Evolutionary conservation across 495 filamentous ascomycete species (phyloP).

Genomic region (Chaetomium cochliodes): DNA sequence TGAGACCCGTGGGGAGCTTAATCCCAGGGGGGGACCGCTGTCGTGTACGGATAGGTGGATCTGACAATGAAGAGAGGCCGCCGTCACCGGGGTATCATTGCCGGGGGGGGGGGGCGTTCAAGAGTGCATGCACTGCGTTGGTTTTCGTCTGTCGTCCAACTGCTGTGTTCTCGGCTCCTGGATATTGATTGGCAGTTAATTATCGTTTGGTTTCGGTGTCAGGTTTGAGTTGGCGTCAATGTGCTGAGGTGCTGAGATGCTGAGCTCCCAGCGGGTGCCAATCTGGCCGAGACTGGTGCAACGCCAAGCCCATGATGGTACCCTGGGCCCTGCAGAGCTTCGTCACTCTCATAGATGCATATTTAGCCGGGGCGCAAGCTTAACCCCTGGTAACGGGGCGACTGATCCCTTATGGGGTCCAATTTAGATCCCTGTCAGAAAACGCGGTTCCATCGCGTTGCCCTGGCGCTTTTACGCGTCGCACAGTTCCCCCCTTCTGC

Average conservation of each 20-base stretch:
- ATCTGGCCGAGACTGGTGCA: conserved; percentile 19
- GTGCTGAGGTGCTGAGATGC: conserved; percentile 6
- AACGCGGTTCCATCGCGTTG: conserved; percentile 23
- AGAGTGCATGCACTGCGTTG: conserved; percentile 4
- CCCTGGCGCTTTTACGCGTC: conserved; percentile 25
- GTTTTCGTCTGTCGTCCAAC: neutral
- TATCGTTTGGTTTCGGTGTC: neutral
- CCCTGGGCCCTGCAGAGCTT: neutral
- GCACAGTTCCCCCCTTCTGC: conserved; percentile 17
- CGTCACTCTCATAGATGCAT: conserved; percentile 14
- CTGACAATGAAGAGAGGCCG: conserved; percentile 1
- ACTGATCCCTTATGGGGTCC: conserved; percentile 13
- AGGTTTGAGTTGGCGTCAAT: neutral
- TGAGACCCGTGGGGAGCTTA: neutral
- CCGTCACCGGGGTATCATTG: conserved; percentile 40
- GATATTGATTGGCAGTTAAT: conserved; percentile 8
- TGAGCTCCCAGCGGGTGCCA: conserved; percentile 8
- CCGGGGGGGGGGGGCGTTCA: conserved; percentile 1
- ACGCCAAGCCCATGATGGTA: conserved; percentile 8
- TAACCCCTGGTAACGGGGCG: neutral
- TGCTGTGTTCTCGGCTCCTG: neutral
- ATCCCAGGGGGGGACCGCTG: neutral
- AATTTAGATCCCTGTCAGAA: conserved; percentile 35
- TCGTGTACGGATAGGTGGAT: neutral
- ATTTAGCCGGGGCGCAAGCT: neutral